Base-by-base conservation (phyloP, 495 filamentous ascomycete species). In the Aspergillus biplanus region DNA sequence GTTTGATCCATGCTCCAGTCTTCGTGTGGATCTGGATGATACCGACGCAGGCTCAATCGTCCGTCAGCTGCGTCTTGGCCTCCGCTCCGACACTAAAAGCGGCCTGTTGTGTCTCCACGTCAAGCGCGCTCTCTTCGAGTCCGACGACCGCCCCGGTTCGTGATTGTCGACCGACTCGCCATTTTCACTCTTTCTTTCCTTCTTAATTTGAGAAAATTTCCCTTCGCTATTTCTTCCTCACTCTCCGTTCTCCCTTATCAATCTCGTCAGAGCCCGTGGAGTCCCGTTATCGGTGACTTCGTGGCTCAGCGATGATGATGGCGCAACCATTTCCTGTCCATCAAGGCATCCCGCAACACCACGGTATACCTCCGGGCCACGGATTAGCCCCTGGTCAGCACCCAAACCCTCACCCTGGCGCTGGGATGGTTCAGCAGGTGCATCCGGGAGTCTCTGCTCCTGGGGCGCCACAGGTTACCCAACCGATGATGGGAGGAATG, bases 361-460 rank as follows among this genome's bases (percentile, higher is more conserved):
- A 84, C 37, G 88, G 87, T 66, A 81, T 91, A 61, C 85, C 89
- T 67, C 91, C 89, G 49, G 90, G 89, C 50, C 92, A 95, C 73
- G 90, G 88, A 66, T 90, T 91, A 86, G 83, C 77, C 11, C 83
- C 78, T 60, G 83, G 74, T 72, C 90, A 92, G 71, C 90, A 92
- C 69, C 91, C 89, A 58, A 89, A 78, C 64, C 78, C 66, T 80
- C 80, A 76, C 68, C 82, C 78, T 18, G 78, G 71, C 46, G 78
- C 76, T 68, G 84, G 78, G 27, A 93, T 96, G 82, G 86, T 87
- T 46, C 91, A 90, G 67, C 89, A 89, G 73, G 90, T 89, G 71
- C 92, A 95, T 69, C 89, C 90, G 70, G 90, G 89, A 46, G 92
- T 92, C n/a, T 93, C 92, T 39, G 90, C 85, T 9, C 90, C 92